These are phyloP conservation scores for Nigrospora sphaerica DNA, from an alignment of 2,329 filamentous ascomycete species.

Conservation along the genomic window DNA sequence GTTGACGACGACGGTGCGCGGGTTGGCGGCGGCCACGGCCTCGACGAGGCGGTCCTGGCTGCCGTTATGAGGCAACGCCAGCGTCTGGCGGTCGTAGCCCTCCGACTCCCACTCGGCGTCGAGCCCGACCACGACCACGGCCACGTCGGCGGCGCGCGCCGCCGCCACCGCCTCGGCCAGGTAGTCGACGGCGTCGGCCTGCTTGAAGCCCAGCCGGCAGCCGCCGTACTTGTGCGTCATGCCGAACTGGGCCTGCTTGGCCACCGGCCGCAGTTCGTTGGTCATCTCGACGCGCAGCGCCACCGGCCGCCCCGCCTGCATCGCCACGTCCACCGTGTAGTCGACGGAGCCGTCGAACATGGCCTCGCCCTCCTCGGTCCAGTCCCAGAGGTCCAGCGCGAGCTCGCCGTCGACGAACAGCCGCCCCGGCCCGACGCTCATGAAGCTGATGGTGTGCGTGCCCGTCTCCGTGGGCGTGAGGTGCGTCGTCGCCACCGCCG, in stretches of 20 bases:
- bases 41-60: conserved; percentile 57
- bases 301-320: conserved; percentile 51
- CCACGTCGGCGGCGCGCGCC: conserved; percentile 57
- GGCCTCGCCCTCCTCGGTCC: conserved; percentile 61
- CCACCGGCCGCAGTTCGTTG: conserved; percentile 55
- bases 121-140: conserved; percentile 61
- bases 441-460: conserved; percentile 60
- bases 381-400: conserved; percentile 60
- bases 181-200: conserved; percentile 54
- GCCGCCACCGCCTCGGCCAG: conserved; percentile 58
- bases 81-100: conserved; percentile 58
- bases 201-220: conserved; percentile 64
- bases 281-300: conserved; percentile 59
- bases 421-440: conserved; percentile 58
- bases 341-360: conserved; percentile 66
- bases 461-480: conserved; percentile 53
- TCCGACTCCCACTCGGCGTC: conserved; percentile 73
- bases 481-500: conserved; percentile 53
- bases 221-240: conserved; percentile 62
- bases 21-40: conserved; percentile 55
- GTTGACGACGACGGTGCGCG: conserved; percentile 60
- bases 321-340: conserved; percentile 52
- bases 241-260: conserved; percentile 50
- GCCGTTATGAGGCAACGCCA: conserved; percentile 50
- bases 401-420: conserved; percentile 53